Evolutionary conservation across 805 yeast genomes (phyloP), one percentile per base, ranked within the genome.

Genomic region (Cyberlindnera subsufficiens): DNA sequence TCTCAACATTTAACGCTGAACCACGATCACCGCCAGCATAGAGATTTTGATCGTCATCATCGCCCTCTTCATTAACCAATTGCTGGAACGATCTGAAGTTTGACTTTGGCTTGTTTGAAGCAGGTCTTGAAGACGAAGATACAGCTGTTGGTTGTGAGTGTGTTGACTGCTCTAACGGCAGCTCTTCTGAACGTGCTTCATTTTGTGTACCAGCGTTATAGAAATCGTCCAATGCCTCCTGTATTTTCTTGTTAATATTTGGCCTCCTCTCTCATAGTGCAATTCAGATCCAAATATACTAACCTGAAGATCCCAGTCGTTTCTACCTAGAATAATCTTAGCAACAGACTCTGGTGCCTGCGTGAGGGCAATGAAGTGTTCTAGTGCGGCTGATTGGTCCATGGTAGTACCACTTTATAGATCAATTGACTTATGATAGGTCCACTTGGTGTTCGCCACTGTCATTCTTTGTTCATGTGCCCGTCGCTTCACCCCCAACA

Each of bases 1-100:
- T 85, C 52, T 86, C 87, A 17, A 86, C 90, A 59, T 83, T 85
- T 49, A 86, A 67, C 5, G 80, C 93, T 1, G 90, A 82, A 44
- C 86, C 85, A 59, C 84, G 83, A 37, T 69, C 87, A 39, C 76
- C 76, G 14, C 81, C 81, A 1, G 86, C 82, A 63, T 76, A 80
- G 46, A 80, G 75, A 54, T 80, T 78, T 44, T 82, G 75, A 32
- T 72, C 74, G 44, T 77, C 81, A 47, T 75, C 74, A 35, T 67
- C 76, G 10, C 66, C 74, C 15, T 63, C 65, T 19, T 63, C 63
- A 39, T 60, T 59, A 8, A 63, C 52, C 55, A 69, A 51, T 43
- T 69, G 67, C 27, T 66, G 59, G 40, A 69, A 68, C 35, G 67
- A 61, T 59, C 65, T 67, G 45, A 68, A 68, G 35, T 54, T 62